Percentiles rank a stretch among this genome's conserved stretches.
phyloP scores from a whole-genome alignment of 192 early-diverging fungal genomes.

The Kappamyces sp. region DNA sequence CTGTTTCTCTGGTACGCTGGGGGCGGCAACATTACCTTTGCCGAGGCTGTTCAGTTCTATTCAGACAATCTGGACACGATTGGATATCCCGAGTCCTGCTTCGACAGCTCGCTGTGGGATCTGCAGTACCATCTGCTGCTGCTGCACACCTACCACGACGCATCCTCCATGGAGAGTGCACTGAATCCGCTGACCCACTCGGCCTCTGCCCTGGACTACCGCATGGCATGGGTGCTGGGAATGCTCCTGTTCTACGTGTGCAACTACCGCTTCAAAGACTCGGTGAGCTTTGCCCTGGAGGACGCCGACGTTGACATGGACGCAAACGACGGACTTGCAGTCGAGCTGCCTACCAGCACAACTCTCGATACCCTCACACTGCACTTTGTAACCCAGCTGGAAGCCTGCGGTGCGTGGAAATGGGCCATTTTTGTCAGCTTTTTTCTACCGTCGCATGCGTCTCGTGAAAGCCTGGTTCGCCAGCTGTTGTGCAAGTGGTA shows the following conservation, averaged over 20 bases:
- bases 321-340: not conserved
- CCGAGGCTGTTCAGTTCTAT: constrained; percentile 31
- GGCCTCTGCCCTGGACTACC: constrained; percentile 56
- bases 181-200: constrained; percentile 56
- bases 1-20: constrained; percentile 47
- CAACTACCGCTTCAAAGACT: constrained; percentile 37
- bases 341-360: constrained; percentile 20
- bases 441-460: constrained; percentile 46
- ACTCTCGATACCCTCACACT: constrained; percentile 50
- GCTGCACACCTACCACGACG: constrained; percentile 37
- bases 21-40: constrained; percentile 32
- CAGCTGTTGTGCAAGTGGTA: constrained; percentile 31
- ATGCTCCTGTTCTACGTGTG: constrained; percentile 38
- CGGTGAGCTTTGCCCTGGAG: constrained; percentile 11
- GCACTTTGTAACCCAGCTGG: constrained; percentile 64
- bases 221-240: constrained; percentile 63
- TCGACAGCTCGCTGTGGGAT: constrained; percentile 31
- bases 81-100: not conserved
- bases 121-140: constrained; percentile 72
- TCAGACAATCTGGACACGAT: constrained; percentile 19
- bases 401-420: constrained; percentile 69
- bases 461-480: constrained; percentile 43
- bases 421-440: constrained; percentile 77
- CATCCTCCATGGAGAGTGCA: constrained; percentile 49
- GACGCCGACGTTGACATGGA: constrained; percentile 15